Base-by-base conservation (phyloP, 768 basidiomycete genomes). In the Paxillus ammoniavirescens region DNA sequence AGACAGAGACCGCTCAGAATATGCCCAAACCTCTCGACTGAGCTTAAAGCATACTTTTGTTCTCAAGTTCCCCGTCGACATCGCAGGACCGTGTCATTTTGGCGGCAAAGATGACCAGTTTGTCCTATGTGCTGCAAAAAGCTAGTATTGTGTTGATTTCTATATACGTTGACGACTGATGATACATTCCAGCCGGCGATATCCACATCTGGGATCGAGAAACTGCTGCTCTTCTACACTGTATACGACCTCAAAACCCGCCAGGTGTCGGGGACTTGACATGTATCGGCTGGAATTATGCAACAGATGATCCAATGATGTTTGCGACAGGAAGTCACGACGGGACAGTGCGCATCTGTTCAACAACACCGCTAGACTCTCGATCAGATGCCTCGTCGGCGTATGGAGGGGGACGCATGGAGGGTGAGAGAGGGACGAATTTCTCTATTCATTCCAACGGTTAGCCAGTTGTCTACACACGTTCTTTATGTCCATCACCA, bases 141-240 rank as follows among this genome's bases (percentile, higher is more conserved):
- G 89, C 82, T 46, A 37, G 69, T 61, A 15, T 21, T 14, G 9
- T 28, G 43, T 31, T 31, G 10, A 15, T 15, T 28, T 21, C 38
- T 18, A 9, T 17, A 4, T 8, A 14, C 38, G 4, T 52, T 38
- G 35, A 52, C 56, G 13, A 52, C 47, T 6, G 17, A 58, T 40
- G n/a, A n/a, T 52, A 40, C 17, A 42, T 42, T 21, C 35, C 55
- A 91, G 90, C 81, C 55, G 91, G 91, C 4, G 87, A 91, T 61
- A 84, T 93, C 13, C 86, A 89, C 63, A 88, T 92, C 12, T 93
- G 91, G 91, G 91, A 93, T 62, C 82, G 84, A 54, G 89, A 91
- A 70, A 87, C 86, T 10, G 91, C 81, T 5, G 77, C 82, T 8
- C 72, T 90, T 1, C 74, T 93, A 3, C 89, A 90, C 56, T 79